These are phyloP conservation scores for Abrus precatorius DNA, from an alignment of 306 rosid species.

Conservation along the genomic window DNA sequence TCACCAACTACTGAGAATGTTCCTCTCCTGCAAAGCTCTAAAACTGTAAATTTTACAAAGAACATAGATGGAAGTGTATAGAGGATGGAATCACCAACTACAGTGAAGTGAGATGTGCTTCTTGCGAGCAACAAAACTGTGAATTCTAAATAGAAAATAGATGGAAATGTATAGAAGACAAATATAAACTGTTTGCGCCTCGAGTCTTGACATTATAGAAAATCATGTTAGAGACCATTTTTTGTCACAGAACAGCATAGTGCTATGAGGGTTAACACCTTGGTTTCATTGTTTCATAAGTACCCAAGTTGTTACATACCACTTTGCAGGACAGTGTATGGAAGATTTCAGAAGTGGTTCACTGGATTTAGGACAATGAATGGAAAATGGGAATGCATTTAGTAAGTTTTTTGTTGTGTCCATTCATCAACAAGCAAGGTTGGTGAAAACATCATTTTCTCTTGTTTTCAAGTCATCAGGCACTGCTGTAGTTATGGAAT, in stretches of 20 bases:
- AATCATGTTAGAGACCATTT: background rate
- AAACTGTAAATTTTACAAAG: conserved; percentile 39
- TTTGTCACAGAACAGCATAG: conserved; percentile 8
- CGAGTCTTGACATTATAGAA: background rate
- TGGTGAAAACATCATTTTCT: background rate
- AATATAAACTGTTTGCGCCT: background rate
- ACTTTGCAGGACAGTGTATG: background rate
- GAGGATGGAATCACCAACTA: conserved; percentile 49
- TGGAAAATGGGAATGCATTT: background rate
- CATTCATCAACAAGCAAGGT: background rate
- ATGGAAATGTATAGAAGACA: conserved; percentile 26
- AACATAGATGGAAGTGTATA: conserved; percentile 39
- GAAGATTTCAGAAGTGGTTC: conserved; percentile 3
- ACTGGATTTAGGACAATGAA: background rate
- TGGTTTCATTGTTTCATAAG: background rate
- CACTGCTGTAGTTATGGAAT: background rate
- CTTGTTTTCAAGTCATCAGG: background rate
- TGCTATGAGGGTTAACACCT: background rate
- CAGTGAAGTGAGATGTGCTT: conserved; percentile 64
- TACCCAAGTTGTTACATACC: conserved; percentile 4
- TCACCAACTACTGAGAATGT: conserved; percentile 58
- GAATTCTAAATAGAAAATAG: conserved; percentile 40
- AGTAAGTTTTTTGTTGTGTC: background rate
- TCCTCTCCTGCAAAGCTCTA: conserved; percentile 69
- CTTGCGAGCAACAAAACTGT: conserved; percentile 55